These are phyloP conservation scores for Candida sp. DNA, from an alignment of 1,139 yeast species.

Conservation along the genomic window DNA sequence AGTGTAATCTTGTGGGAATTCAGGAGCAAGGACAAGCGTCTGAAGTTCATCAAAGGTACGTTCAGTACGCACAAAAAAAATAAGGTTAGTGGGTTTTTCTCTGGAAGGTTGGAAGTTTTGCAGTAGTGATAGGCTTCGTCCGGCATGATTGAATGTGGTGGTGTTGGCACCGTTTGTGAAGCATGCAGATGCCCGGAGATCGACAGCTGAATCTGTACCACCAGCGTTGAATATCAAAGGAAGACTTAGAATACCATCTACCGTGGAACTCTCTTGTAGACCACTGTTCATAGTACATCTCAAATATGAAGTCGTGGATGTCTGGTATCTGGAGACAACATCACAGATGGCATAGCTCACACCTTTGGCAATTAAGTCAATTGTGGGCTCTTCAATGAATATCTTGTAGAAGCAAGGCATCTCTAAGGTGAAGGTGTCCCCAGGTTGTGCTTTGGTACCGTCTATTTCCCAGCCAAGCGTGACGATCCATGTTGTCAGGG, in stretches of 20 bases:
- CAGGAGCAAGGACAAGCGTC: slow-evolving; percentile 19
- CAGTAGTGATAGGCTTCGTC: no score
- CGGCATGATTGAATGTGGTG: slow-evolving; percentile 24
- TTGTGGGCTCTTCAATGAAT: slow-evolving; percentile 15
- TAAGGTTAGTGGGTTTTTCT: no score
- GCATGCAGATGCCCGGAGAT: slow-evolving; percentile 19
- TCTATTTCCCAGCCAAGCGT: slow-evolving; percentile 25
- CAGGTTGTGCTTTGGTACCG: slow-evolving; percentile 20
- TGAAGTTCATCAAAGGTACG: slow-evolving; percentile 11
- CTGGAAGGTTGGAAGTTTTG: no score
- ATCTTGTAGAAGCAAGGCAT: slow-evolving; percentile 32
- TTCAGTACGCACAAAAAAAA: no score
- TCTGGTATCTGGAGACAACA: slow-evolving; percentile 20
- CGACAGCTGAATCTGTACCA: slow-evolving; percentile 17
- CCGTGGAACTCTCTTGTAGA: slow-evolving; percentile 5
- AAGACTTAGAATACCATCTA: slow-evolving; percentile 21
- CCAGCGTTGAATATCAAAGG: slow-evolving; percentile 31
- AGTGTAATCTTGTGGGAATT: slow-evolving; percentile 42
- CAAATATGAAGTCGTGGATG: slow-evolving; percentile 23
- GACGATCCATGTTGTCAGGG: slow-evolving; percentile 25
- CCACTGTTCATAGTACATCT: slow-evolving; percentile 24
- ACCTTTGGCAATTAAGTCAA: slow-evolving; percentile 19
- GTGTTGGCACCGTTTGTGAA: slow-evolving; percentile 24
- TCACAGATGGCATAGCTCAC: slow-evolving; percentile 27
- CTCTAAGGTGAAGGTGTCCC: slow-evolving; percentile 31